Evolutionary conservation across 768 basidiomycete species (phyloP).

Genomic region (Mycena polygramma): DNA sequence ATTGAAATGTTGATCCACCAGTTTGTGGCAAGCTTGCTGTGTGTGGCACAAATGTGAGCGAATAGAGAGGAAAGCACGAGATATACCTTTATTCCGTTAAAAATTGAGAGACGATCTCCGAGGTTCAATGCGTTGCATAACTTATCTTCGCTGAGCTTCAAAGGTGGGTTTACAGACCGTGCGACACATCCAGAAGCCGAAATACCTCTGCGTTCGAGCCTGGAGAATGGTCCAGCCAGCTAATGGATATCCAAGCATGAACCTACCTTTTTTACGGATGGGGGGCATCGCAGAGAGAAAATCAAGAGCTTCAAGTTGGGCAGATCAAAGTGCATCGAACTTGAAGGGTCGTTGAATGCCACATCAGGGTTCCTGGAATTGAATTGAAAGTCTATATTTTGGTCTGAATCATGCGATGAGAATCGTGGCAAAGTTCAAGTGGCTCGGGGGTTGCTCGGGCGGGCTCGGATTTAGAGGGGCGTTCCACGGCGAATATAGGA

Average conservation of each 20-base stretch:
- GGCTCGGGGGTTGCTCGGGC: too few relatives aligned
- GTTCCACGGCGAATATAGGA: too few relatives aligned
- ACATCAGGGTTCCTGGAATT: too few relatives aligned
- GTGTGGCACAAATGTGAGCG: neutral
- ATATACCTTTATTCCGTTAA: neutral
- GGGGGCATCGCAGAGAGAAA: constrained; percentile 12
- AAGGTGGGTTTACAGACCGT: neutral
- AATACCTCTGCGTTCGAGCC: too few relatives aligned
- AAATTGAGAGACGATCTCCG: neutral
- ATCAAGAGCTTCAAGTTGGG: neutral
- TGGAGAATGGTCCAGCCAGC: too few relatives aligned
- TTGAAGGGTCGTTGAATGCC: too few relatives aligned
- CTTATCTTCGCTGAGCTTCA: neutral
- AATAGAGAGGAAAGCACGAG: neutral
- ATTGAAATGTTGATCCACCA: constrained; percentile 8
- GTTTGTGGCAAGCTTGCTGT: neutral
- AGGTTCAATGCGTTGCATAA: neutral
- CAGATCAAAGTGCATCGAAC: too few relatives aligned
- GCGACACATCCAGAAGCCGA: neutral
- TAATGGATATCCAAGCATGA: neutral
- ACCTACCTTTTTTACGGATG: neutral
- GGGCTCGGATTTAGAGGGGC: too few relatives aligned
- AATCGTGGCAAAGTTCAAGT: too few relatives aligned
- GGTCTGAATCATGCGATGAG: too few relatives aligned
- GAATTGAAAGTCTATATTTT: too few relatives aligned